Evolutionary conservation across 495 filamentous ascomycete species (phyloP).

Genomic region (Neurospora sp.): DNA sequence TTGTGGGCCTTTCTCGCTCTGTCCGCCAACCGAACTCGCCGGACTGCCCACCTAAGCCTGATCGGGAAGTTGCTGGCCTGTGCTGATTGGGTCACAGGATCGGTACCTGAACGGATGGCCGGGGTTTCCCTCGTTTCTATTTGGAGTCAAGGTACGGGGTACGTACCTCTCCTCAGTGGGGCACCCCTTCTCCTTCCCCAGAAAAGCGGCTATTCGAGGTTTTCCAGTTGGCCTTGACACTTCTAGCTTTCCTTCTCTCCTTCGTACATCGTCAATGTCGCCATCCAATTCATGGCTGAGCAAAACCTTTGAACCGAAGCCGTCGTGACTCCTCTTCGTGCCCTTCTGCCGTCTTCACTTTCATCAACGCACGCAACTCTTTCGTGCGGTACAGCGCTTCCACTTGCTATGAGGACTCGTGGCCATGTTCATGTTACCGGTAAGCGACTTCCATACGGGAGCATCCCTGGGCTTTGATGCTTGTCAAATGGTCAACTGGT

Average conservation of each 20-base stretch:
- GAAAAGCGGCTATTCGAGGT: constrained; percentile 25
- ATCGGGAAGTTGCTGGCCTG: constrained; percentile 14
- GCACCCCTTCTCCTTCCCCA: constrained; percentile 3
- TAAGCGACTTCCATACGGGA: neutral
- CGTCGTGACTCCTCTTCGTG: neutral
- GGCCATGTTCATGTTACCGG: neutral
- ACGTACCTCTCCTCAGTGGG: neutral
- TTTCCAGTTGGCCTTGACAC: constrained; percentile 2
- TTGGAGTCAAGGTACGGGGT: constrained; percentile 1
- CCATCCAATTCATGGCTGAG: neutral
- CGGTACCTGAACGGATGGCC: constrained; percentile 22
- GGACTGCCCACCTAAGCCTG: constrained; percentile 11
- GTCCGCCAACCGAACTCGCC: neutral
- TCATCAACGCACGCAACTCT: neutral
- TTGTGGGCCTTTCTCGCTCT: neutral
- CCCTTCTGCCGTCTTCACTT: neutral
- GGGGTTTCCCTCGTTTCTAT: constrained; percentile 1
- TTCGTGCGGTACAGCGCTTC: neutral
- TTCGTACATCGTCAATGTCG: neutral
- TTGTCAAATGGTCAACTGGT: neutral
- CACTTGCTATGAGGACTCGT: neutral
- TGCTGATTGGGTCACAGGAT: constrained; percentile 26
- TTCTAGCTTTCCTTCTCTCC: neutral
- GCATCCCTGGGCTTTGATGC: neutral
- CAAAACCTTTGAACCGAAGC: neutral